Percentiles rank a stretch among this genome's conserved stretches.
These are phyloP conservation scores for Neurospora sp. DNA, from an alignment of 495 filamentous ascomycete species.

Conservation along the genomic window DNA sequence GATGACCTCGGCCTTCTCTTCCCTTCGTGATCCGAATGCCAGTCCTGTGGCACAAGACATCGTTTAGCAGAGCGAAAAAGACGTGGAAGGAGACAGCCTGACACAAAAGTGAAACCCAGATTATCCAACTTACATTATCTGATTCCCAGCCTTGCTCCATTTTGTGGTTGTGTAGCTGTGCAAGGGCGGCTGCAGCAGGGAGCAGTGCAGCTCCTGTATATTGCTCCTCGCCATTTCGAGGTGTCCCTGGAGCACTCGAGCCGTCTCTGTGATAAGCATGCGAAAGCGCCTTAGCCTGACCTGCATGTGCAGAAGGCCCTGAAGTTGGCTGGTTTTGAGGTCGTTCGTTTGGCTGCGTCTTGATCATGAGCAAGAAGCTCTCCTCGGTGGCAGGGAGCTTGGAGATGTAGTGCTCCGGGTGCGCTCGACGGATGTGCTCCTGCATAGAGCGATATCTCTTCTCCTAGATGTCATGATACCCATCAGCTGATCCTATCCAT, in stretches of 20 bases:
- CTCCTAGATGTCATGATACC: constrained; percentile 47
- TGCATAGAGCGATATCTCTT: constrained; percentile 99
- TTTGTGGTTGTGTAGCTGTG: constrained; percentile 72
- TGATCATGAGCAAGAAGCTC: constrained; percentile 94
- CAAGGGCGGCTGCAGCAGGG: constrained; percentile 73
- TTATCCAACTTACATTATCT: constrained; percentile 53
- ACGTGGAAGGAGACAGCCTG: not conserved
- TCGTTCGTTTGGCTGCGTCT: constrained; percentile 72
- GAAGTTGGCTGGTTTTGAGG: constrained; percentile 32
- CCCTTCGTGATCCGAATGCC: constrained; percentile 61
- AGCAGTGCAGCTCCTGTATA: constrained; percentile 47
- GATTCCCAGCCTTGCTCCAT: constrained; percentile 75
- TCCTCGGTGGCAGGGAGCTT: constrained; percentile 98
- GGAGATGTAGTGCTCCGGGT: constrained; percentile 94
- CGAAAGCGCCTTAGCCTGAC: constrained; percentile 26
- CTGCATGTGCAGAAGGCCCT: constrained; percentile 14
- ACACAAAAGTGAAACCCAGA: not conserved
- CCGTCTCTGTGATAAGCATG: constrained; percentile 50
- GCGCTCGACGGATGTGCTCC: constrained; percentile 95
- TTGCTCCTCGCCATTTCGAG: constrained; percentile 65
- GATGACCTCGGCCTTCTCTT: constrained; percentile 44
- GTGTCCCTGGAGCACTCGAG: constrained; percentile 60
- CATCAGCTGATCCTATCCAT: constrained; percentile 4
- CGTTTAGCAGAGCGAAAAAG: constrained; percentile 16
- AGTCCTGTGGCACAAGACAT: constrained; percentile 39